These are phyloP conservation scores for Trifolium subterraneum DNA, from an alignment of 306 rosid genomes.

Conservation along the genomic window DNA sequence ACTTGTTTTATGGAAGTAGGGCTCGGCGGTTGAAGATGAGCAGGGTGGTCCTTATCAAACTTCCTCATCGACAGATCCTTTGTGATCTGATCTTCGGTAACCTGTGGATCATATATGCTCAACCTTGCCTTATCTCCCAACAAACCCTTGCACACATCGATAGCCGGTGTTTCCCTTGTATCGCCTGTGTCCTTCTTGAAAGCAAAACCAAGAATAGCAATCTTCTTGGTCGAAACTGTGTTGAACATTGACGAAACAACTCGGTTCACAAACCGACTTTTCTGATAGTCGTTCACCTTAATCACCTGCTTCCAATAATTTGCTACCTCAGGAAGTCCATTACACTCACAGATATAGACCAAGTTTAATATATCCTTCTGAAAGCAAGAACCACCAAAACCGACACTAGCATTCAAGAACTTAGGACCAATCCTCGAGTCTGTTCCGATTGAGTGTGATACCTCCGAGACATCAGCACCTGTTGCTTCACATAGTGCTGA, in stretches of 20 bases:
- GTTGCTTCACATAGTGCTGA: constrained; percentile 92
- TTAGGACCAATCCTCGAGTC: constrained; percentile 86
- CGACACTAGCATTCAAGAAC: constrained; percentile 83
- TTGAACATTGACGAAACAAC: constrained; percentile 87
- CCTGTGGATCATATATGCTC: constrained; percentile 83
- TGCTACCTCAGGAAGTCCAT: constrained; percentile 89
- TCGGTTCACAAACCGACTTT: constrained; percentile 72
- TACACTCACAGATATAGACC: constrained; percentile 88
- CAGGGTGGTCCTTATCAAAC: constrained; percentile 83
- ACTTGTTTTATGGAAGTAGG: constrained; percentile 67
- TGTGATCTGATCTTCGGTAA: constrained; percentile 67
- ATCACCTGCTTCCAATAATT: constrained; percentile 88
- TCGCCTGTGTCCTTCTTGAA: constrained; percentile 92
- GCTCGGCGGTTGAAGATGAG: constrained; percentile 76
- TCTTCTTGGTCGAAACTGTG: constrained; percentile 71
- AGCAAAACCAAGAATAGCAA: constrained; percentile 81
- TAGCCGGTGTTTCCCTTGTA: constrained; percentile 86
- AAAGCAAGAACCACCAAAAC: constrained; percentile 93
- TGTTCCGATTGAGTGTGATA: constrained; percentile 75
- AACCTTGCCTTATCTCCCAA: constrained; percentile 73
- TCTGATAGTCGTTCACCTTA: constrained; percentile 86
- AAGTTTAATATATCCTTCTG: constrained; percentile 88
- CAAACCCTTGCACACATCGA: constrained; percentile 80
- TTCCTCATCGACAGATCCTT: constrained; percentile 80
- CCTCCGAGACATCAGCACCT: constrained; percentile 81